These are phyloP conservation scores for Cyberlindnera americana DNA, from an alignment of 805 yeast species.

Conservation along the genomic window DNA sequence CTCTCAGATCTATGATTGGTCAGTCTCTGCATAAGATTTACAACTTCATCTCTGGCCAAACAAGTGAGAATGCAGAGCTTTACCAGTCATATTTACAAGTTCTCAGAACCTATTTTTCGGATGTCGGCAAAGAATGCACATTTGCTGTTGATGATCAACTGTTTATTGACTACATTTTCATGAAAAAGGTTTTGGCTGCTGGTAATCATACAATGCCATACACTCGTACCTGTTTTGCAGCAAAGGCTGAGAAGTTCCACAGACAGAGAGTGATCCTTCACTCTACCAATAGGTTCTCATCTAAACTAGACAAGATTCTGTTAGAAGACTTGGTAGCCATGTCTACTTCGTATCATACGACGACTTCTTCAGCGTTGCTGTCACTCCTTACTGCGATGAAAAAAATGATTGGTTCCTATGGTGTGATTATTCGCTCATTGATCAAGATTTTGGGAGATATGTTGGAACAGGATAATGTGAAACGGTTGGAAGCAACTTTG, in stretches of 20 bases:
- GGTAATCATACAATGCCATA: conserved; percentile 63
- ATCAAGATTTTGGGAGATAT: conserved; percentile 49
- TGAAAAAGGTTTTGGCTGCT: conserved; percentile 58
- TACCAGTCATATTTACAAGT: conserved; percentile 61
- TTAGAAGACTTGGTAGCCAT: conserved; percentile 62
- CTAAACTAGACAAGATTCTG: conserved; percentile 57
- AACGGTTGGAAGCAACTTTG: conserved; percentile 62
- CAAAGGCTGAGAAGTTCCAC: conserved; percentile 70
- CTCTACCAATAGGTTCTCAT: conserved; percentile 68
- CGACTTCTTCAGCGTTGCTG: conserved; percentile 66
- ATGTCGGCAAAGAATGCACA: conserved; percentile 70
- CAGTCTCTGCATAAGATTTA: conserved; percentile 57
- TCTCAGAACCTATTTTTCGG: conserved; percentile 72
- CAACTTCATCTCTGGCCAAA: conserved; percentile 41
- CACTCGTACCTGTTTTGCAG: conserved; percentile 76
- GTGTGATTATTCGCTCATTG: conserved; percentile 47
- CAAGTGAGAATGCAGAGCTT: conserved; percentile 61
- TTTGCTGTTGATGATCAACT: conserved; percentile 53
- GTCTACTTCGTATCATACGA: conserved; percentile 63
- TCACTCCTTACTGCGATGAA: conserved; percentile 67
- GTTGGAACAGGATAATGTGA: conserved; percentile 44
- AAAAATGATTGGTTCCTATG: conserved; percentile 64
- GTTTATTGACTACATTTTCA: conserved; percentile 49
- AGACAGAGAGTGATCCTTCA: conserved; percentile 68
- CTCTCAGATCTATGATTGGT: conserved; percentile 57